Conservation (phyloP, 306 rosid genomes). For the Herpetospermum pedunculosum region DNA sequence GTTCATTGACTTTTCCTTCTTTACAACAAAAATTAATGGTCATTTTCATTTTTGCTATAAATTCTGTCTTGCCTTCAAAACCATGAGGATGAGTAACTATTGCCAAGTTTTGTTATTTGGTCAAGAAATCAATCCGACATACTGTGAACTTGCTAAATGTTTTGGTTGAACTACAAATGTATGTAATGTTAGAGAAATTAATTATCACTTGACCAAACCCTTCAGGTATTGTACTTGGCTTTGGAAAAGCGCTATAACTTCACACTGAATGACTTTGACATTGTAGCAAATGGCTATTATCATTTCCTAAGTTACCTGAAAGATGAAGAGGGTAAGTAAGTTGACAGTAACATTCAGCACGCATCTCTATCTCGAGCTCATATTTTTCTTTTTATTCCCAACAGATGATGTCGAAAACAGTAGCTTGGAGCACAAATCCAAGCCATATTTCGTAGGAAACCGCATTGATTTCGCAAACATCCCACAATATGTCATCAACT, state of each 20-base stretch:
- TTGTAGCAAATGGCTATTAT: constrained; percentile 70
- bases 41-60: background rate
- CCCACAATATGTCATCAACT: constrained; percentile 56
- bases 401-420: constrained; percentile 41
- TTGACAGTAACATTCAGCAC: background rate
- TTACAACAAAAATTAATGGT: background rate
- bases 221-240: constrained; percentile 61
- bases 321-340: constrained; percentile 38
- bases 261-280: constrained; percentile 63
- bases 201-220: constrained; percentile 5
- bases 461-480: constrained; percentile 40
- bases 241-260: constrained; percentile 88
- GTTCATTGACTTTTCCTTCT: background rate
- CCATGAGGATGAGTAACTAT: background rate
- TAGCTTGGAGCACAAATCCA: constrained; percentile 6
- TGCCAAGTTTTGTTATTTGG: background rate
- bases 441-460: constrained; percentile 44
- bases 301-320: constrained; percentile 57
- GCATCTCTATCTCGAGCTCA: background rate
- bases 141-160: background rate
- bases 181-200: background rate
- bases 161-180: background rate
- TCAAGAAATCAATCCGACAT: background rate
- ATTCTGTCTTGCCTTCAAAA: background rate
- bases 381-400: constrained; percentile 1